Evolutionary conservation across 208 protist genomes (phyloP).

Genomic region (Acanthamoeba quina): DNA sequence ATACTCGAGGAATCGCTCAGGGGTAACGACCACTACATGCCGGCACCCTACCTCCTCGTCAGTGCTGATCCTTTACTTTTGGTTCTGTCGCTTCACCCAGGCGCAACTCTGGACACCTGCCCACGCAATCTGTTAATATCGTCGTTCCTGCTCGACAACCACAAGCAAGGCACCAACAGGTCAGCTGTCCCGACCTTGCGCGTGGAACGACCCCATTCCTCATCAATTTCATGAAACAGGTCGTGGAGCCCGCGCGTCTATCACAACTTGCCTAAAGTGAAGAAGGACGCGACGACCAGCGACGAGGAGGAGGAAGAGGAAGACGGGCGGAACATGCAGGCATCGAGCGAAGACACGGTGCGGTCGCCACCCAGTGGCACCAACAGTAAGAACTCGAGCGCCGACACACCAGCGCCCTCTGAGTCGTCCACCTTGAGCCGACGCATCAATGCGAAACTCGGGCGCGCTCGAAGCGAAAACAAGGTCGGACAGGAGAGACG

Average conservation of each 20-base stretch:
- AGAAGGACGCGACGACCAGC: not conserved
- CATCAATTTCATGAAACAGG: no score
- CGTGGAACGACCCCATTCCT: no score
- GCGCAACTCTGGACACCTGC: slow-evolving; percentile 13
- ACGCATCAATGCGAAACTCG: no score
- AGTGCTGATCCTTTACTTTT: no score
- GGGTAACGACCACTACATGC: not conserved
- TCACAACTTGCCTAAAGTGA: slow-evolving; percentile 34
- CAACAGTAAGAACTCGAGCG: not conserved
- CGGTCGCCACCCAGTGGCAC: not conserved
- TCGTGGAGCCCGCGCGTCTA: slow-evolving; percentile 66
- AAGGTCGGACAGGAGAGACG: no score
- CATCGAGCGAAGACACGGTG: no score
- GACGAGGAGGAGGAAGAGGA: not conserved
- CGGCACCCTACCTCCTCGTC: not conserved
- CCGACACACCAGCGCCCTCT: no score
- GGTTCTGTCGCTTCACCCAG: no score
- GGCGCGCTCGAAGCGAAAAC: no score
- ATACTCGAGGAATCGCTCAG: slow-evolving; percentile 27
- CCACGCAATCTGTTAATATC: slow-evolving; percentile 63
- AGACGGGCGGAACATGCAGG: not conserved
- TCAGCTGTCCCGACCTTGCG: not conserved
- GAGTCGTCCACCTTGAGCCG: no score
- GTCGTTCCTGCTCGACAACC: slow-evolving; percentile 56
- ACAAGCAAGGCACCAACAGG: not conserved